Base-by-base conservation (phyloP, 2,329 filamentous ascomycete genomes). In the Raffaelea arxii region DNA sequence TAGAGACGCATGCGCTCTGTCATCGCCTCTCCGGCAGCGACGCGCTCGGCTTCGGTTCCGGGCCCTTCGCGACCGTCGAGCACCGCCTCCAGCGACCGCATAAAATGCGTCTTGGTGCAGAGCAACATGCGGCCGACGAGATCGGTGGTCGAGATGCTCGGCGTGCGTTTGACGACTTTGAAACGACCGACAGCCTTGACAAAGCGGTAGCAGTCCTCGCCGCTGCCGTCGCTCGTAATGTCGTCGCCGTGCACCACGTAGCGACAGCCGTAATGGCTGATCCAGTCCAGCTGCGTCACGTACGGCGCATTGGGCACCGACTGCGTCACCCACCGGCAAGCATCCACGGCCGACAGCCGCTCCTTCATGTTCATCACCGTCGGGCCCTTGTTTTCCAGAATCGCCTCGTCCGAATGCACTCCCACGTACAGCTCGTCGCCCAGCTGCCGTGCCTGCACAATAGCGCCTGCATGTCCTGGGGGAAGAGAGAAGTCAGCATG, bases 101-200 rank as follows among this genome's bases (percentile, higher is more conserved):
- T 91, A 60, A 95, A 95, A 67, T 98, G 92, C 21, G 81, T 86
- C 60, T 82, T 84, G n/a, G 91, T 97, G 71, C 90, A 96, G 16
- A 97, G 74, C 58, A 98, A 72, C 92, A 98, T 98, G 58, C 92
- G 83, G 19, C 92, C 92, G 23, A 98, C 92, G n/a, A 98, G 77
- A 61, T 98, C 92, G 4, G 92, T 98, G 2, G 92, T 98, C 10
- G 88, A 95, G 59, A 98, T 98, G 49, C 88, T 90, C 0, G 92
- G 92, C 2, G 92, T 97, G 53, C 92, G 79, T 70, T 94, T 95
- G 40, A 98, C 92, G 18, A 98, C 88, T 67, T 94, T 90, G 77
- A 98, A 98, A 38, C 92, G 79, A 12, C 84, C 84, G 1, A 91
- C 92, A 36, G 86, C 83, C 68, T 98, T 98, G 59, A 98, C 92